Evolutionary conservation across 2,329 filamentous ascomycete genomes (phyloP), one percentile per base, ranked within the genome.

Genomic region (Penicillium thymicola): DNA sequence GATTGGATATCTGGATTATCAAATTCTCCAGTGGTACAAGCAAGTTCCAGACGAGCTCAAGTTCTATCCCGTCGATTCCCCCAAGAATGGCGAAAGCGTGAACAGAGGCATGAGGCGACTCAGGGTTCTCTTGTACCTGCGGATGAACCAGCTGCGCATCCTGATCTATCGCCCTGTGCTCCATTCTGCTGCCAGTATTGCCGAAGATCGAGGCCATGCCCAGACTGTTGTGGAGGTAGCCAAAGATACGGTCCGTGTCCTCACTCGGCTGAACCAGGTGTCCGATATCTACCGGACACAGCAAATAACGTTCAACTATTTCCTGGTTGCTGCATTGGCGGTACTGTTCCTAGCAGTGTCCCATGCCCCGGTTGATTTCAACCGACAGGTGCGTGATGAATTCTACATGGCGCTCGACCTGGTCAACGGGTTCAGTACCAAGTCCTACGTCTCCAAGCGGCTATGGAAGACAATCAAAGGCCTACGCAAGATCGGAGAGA

Each of bases 141-240:
- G 92, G 38, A 85, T 91, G 41, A 97, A 96, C 66, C 92, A 96
- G 76, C 90, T 96, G 76, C 88, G 92, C 5, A 94, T 92, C 56
- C 86, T 91, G 70, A 89, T 97, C 28, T 92, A 95, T 72, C 89
- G 91, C 0, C 92, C 92, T 0, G 87, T 96, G 3, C 78, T 97
- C 9, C 90, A 96, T 72, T 93, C 89, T 18, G 86, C 90, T 4
- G 89, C 85, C 13, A 92, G 87, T 65, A 97, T 97, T 66, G 85
- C 89, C 75, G 84, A 88, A 55, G 88, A 96, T 68, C 81, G 87
- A 49, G 75, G 79, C 5, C 86, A 90, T 60, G 92, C 92, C 3
- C 85, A 90, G 66, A 89, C 83, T 0, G 84, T 85, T 4, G 81
- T 87, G 23, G 82, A 85, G 55, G 80, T 88, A 14, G 84, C 85